Base-by-base conservation (phyloP, 129 eudicot genomes). In the Centaurea solstitialis region DNA sequence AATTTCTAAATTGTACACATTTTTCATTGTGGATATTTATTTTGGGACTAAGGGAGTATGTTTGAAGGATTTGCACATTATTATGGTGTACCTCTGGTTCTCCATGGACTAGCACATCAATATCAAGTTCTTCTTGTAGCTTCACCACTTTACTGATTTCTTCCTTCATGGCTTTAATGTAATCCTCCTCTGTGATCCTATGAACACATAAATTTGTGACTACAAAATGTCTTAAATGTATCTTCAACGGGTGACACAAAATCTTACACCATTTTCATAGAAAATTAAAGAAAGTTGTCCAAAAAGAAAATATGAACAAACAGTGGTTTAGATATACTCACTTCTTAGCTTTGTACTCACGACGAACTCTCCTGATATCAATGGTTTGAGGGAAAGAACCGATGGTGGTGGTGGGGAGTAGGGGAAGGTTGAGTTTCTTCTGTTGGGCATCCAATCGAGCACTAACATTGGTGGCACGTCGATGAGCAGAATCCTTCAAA, bases 371-470 rank as follows among this genome's bases (percentile, higher is more conserved):
- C 70, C 97, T 91, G 61, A 91, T 85, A 67, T 91, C 97, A 15
- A 89, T 78, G 21, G 97, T 91, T 82, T 91, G 97, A 71, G 97
- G 97, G 92, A 91, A 91, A 70, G 97, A 91, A 23, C 97, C 97
- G 81, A 89, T 91, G 22, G 97, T 91, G 76, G 97, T 91, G 74
- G 97, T 91, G 13, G 97, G 97, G 33, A 91, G 97, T 26, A 89
- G 62, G 24, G 97, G 97, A 65, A 91, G 93, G 84, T 87, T 87
- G 61, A 89, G 88, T 88, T 91, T 91, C 91, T 91, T 89, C 74
- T 89, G 97, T 75, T 91, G 97, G 74, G 93, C 90, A 81, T 83
- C 92, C 70, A 91, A 88, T 76, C 97, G 86, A 41, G 92, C 90
- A 74, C 87, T 84, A 28, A 91, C 97, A 80, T 82, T 87, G n/a